Conservation (phyloP, 352 stramenopile species). For the Pythium apleroticum region DNA sequence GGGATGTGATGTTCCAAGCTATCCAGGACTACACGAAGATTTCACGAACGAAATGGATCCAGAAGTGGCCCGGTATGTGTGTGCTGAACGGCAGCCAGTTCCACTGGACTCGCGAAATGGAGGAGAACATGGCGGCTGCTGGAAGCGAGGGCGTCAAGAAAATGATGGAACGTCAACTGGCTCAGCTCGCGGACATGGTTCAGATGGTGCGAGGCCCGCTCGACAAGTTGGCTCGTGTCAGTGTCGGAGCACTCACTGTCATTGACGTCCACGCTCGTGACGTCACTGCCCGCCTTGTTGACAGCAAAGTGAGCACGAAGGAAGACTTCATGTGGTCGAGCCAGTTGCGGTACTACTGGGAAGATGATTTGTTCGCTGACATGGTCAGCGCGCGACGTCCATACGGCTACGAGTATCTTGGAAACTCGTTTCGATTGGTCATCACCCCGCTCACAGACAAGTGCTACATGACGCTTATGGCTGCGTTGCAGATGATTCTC, state of each 20-base stretch:
- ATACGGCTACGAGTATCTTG: slow-evolving; percentile 95
- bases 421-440: slow-evolving; percentile 93
- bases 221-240: slow-evolving; percentile 90
- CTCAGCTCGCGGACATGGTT: slow-evolving; percentile 95
- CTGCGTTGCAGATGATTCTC: slow-evolving; percentile 93
- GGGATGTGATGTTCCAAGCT: slow-evolving; percentile 89
- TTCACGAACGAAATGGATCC: slow-evolving; percentile 93
- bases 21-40: slow-evolving; percentile 92
- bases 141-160: slow-evolving; percentile 88
- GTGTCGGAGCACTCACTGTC: slow-evolving; percentile 92
- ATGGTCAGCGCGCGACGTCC: slow-evolving; percentile 91
- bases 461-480: slow-evolving; percentile 96
- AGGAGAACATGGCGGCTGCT: slow-evolving; percentile 76
- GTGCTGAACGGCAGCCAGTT: slow-evolving; percentile 95
- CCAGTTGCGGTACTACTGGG: slow-evolving; percentile 96
- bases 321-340: slow-evolving; percentile 95
- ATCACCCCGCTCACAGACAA: slow-evolving; percentile 96
- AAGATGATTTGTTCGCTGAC: slow-evolving; percentile 79
- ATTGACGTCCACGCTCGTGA: slow-evolving; percentile 95
- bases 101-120: slow-evolving; percentile 95
- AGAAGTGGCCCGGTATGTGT: slow-evolving; percentile 93
- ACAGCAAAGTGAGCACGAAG: slow-evolving; percentile 82
- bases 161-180: slow-evolving; percentile 90
- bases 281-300: slow-evolving; percentile 86
- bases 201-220: slow-evolving; percentile 88